Percentiles rank a stretch among this genome's conserved stretches.
Conservation (phyloP, 2,329 filamentous ascomycete genomes). For the Mycocentrospora acerina region DNA sequence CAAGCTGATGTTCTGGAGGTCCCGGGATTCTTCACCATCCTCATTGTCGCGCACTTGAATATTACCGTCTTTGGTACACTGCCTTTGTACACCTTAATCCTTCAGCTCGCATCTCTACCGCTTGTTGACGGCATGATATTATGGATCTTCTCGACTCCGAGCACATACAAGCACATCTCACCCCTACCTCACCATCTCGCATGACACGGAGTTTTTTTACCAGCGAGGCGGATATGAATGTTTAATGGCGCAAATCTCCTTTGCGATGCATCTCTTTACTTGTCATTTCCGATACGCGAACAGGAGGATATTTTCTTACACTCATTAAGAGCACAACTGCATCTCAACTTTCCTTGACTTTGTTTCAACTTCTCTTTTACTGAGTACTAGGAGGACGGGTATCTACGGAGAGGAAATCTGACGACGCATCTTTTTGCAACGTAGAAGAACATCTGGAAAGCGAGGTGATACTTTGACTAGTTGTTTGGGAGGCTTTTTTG, state of each 20-base stretch:
- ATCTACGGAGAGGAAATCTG: constrained; percentile 23
- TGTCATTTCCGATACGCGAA: constrained; percentile 29
- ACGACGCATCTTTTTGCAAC: constrained; percentile 16
- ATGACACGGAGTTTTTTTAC: constrained; percentile 42
- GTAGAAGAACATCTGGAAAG: constrained; percentile 16
- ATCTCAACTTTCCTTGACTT: constrained; percentile 20
- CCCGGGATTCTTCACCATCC: constrained; percentile 33
- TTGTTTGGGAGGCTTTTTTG: constrained; percentile 20
- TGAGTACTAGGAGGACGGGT: constrained; percentile 27
- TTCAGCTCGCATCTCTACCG: constrained; percentile 16
- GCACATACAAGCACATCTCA: constrained; percentile 26
- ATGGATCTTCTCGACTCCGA: constrained; percentile 30
- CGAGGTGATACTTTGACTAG: constrained; percentile 34
- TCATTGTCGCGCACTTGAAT: constrained; percentile 22
- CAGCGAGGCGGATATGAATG: constrained; percentile 38
- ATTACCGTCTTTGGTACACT: constrained; percentile 13
- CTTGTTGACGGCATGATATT: constrained; percentile 39
- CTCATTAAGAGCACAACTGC: constrained; percentile 19
- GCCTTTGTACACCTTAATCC: constrained; percentile 21
- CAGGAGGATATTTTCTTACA: constrained; percentile 29
- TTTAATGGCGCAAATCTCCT: constrained; percentile 42
- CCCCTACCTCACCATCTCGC: constrained; percentile 26
- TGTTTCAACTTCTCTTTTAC: too few species aligned
- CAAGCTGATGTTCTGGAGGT: constrained; percentile 76
- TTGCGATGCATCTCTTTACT: constrained; percentile 33